These are phyloP conservation scores for Dendrobium nobile DNA, from an alignment of 106 monocot species.

Conservation along the genomic window DNA sequence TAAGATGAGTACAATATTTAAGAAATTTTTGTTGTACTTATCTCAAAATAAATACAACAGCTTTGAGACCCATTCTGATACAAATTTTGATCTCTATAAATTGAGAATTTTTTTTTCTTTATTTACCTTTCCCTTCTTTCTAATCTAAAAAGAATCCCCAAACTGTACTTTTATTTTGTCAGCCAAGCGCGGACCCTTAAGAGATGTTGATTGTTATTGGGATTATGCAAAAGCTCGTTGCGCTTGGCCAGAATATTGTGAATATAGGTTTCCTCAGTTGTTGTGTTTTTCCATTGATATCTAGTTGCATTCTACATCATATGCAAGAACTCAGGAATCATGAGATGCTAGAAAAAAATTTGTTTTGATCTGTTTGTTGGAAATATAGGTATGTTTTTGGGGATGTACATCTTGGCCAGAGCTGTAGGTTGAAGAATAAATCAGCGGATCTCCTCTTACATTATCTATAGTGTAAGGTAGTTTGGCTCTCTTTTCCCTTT, in stretches of 20 bases:
- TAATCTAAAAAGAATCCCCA: too few relatives aligned
- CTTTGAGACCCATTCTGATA: too few relatives aligned
- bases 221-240: constrained; percentile 99
- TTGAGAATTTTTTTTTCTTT: too few relatives aligned
- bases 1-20: too few relatives aligned
- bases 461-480: constrained; percentile 19
- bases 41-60: too few relatives aligned
- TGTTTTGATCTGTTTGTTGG: neutral
- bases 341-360: neutral
- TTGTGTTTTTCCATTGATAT: neutral
- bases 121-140: too few relatives aligned
- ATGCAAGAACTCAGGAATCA: neutral
- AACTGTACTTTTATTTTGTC: constrained; percentile 14
- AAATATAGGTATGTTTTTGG: constrained; percentile 83
- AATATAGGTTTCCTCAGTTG: constrained; percentile 65
- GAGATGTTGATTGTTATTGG: constrained; percentile 92
- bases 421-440: constrained; percentile 79
- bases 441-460: constrained; percentile 59
- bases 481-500: neutral
- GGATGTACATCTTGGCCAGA: constrained; percentile 94
- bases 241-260: constrained; percentile 94
- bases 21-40: too few relatives aligned
- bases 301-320: constrained; percentile 2
- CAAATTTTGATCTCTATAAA: too few relatives aligned
- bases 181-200: constrained; percentile 82